A percentile compares a stretch with the other conserved stretches of the same genome.
phyloP scores from a whole-genome alignment of 495 filamentous ascomycete genomes.

The Halenospora varia region DNA sequence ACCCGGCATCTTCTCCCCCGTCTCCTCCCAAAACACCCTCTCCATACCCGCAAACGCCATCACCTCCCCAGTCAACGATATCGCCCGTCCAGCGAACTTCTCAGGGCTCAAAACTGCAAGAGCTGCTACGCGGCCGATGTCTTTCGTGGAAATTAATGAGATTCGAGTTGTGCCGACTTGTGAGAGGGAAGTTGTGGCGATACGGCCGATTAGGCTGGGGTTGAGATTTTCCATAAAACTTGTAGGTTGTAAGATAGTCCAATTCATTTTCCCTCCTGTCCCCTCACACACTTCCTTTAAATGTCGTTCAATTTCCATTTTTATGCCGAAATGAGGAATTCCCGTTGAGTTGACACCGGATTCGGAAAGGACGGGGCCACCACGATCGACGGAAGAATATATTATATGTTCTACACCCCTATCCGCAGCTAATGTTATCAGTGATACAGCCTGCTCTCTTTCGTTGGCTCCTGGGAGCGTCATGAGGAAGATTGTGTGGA shows the following conservation, averaged over 20 bases:
- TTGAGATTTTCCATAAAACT: conserved; percentile 66
- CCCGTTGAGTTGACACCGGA: conserved; percentile 54
- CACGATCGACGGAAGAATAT: conserved; percentile 66
- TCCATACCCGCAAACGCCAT: conserved; percentile 36
- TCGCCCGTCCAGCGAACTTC: conserved; percentile 32
- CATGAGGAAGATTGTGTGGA: too few relatives aligned
- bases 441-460: conserved; percentile 54
- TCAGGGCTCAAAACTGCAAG: conserved; percentile 46
- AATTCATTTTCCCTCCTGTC: conserved; percentile 42
- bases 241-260: conserved; percentile 57
- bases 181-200: conserved; percentile 52
- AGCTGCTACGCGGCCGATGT: conserved; percentile 64
- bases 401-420: conserved; percentile 61
- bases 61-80: conserved; percentile 43
- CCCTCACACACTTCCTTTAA: conserved; percentile 38
- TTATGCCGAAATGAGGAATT: conserved; percentile 64
- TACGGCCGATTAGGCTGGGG: conserved; percentile 52
- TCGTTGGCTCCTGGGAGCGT: too few relatives aligned
- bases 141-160: conserved; percentile 53
- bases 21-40: conserved; percentile 33
- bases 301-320: conserved; percentile 62
- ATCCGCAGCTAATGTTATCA: conserved; percentile 57
- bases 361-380: conserved; percentile 50
- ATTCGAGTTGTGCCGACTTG: conserved; percentile 41
- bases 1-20: conserved; percentile 33